A percentile compares a stretch with the other conserved stretches of the same genome.
Conservation (phyloP, 805 yeast genomes). For the Candida coquimbonensis region DNA sequence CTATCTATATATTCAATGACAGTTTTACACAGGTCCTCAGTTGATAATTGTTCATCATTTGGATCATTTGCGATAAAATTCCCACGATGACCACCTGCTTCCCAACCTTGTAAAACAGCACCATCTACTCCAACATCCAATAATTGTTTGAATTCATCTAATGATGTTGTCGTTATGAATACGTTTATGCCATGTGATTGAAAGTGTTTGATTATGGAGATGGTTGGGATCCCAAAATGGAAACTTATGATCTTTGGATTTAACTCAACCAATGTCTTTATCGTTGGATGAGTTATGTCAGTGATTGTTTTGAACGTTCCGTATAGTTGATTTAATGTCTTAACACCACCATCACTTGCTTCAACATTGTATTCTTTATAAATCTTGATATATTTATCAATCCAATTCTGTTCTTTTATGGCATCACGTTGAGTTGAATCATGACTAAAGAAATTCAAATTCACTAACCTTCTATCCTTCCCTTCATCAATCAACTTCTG, state of each 20-base stretch:
- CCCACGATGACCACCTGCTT: conserved; percentile 65
- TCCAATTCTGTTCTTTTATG: conserved; percentile 19
- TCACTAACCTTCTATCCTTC: conserved; percentile 21
- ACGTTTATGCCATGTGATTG: conserved; percentile 34
- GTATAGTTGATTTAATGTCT: conserved; percentile 6
- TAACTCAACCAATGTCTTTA: conserved; percentile 14
- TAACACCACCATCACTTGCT: neutral
- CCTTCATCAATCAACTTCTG: conserved; percentile 5
- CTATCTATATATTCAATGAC: conserved; percentile 17
- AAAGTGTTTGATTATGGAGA: conserved; percentile 25
- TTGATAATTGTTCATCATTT: conserved; percentile 27
- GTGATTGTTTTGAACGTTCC: conserved; percentile 12
- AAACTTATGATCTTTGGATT: conserved; percentile 44
- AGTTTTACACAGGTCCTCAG: conserved; percentile 23
- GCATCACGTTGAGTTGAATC: conserved; percentile 19
- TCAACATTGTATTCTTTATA: conserved; percentile 3
- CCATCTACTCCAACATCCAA: conserved; percentile 36
- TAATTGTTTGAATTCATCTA: conserved; percentile 33
- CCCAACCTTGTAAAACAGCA: conserved; percentile 48
- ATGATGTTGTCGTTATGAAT: conserved; percentile 41
- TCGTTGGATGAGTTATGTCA: conserved; percentile 5
- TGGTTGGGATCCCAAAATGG: conserved; percentile 44
- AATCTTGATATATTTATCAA: conserved; percentile 9
- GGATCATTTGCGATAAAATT: conserved; percentile 31
- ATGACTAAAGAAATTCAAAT: conserved; percentile 43